Evolutionary conservation across 2,329 filamentous ascomycete species (phyloP), one percentile per base, ranked within the genome.

Genomic region (Beauveria pseudobassiana): DNA sequence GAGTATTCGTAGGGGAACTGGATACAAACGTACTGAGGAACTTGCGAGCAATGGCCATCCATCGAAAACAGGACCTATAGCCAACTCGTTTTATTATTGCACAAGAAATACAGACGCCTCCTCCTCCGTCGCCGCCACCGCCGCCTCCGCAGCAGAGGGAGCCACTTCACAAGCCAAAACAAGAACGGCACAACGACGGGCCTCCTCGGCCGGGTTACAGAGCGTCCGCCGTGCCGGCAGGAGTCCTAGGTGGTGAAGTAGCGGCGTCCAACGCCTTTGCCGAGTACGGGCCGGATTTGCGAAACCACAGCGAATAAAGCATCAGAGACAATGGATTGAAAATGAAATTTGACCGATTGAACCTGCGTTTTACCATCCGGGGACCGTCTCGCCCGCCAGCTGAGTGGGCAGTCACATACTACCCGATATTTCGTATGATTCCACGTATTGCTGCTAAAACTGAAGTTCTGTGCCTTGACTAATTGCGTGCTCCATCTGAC

Each of bases 231-330:
- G 56, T 18, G 30, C 55, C 55, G 55, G 46, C 12, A 58, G 45
- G 45, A 45, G n/a, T n/a, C 40, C 42, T 24, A n/a, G 53, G 40
- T 34, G 40, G 53, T 40, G n/a, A 12, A 28, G 22, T 43, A 18
- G 30, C 54, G 43, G 26, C 53, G 53, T 26, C 5, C n/a, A 50
- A 22, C 56, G 56, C 48, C 56, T 49, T 59, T 59, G 48, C 56
- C 56, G 56, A 59, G 18, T 16, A 50, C 48, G 56, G 56, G 9
- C 56, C 56, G 56, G 56, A 50, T 42, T 50, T n/a, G 46, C 46
- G 28, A 24, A 40, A 34, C 45, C 46, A 20, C 42, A 14, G 22
- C 20, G 14, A 51, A 51, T 34, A 34, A 34, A 12, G 9, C 30
- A 45, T 30, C 40, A 55, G 40, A 55, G 53, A 55, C 53, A 34